Percentiles rank a stretch among this genome's conserved stretches.
phyloP scores from a whole-genome alignment of 1,139 yeast genomes.

The Geotrichum carabidarum region DNA sequence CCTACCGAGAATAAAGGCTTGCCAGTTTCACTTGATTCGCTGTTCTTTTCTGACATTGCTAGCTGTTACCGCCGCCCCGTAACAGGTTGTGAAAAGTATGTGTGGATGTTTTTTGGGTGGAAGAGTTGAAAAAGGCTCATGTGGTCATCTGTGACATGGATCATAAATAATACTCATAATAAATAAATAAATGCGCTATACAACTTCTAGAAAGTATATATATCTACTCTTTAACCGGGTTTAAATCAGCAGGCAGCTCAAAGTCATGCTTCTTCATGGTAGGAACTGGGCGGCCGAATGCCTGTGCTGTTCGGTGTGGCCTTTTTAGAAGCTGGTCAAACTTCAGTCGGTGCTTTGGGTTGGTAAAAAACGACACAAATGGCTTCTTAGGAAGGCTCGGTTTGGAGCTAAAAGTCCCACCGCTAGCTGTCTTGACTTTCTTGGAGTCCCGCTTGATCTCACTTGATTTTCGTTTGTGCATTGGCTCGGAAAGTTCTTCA shows the following conservation, averaged over 20 bases:
- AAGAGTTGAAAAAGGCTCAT: too few species aligned
- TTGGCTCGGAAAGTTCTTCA: background rate
- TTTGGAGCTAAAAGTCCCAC: too few species aligned
- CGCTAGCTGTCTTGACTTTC: background rate
- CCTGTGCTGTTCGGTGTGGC: constrained; percentile 22
- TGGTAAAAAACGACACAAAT: constrained; percentile 24
- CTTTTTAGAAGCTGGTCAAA: constrained; percentile 26
- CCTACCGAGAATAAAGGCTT: constrained; percentile 6
- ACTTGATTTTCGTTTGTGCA: background rate
- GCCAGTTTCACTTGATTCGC: background rate
- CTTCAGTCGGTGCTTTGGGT: constrained; percentile 21
- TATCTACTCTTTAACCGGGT: constrained; percentile 3
- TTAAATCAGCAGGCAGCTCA: constrained; percentile 83
- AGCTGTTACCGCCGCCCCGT: background rate
- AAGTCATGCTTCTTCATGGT: constrained; percentile 57
- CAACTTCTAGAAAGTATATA: background rate
- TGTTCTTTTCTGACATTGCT: constrained; percentile 4
- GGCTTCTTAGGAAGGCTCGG: background rate
- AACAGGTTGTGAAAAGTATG: background rate
- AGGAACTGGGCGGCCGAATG: constrained; percentile 28
- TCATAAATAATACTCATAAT: background rate
- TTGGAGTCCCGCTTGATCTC: background rate
- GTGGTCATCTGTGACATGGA: too few species aligned
- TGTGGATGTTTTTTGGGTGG: too few species aligned
- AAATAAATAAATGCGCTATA: background rate